These are phyloP conservation scores for Aspergillus arachidicola DNA, from an alignment of 2,329 filamentous ascomycete genomes.

Conservation along the genomic window DNA sequence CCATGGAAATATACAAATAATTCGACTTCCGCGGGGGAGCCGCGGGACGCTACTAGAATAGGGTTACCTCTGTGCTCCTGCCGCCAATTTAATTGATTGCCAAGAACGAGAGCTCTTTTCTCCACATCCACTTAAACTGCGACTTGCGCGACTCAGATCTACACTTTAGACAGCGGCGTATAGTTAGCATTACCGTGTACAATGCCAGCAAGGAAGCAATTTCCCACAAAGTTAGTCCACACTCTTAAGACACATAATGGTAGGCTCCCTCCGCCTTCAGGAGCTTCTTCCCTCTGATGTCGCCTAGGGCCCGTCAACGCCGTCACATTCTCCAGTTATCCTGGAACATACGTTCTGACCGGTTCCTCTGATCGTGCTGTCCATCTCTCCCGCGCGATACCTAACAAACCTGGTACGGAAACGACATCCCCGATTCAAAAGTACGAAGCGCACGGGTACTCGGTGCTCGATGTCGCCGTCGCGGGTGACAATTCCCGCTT, in stretches of 20 bases:
- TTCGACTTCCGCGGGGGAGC: neutral
- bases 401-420: slow-evolving; percentile 42
- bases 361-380: slow-evolving; percentile 83
- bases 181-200: neutral
- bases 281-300: neutral
- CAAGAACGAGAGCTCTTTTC: neutral
- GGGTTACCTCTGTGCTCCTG: neutral
- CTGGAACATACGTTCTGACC: slow-evolving; percentile 78
- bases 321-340: slow-evolving; percentile 70
- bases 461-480: slow-evolving; percentile 80
- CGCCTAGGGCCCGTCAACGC: slow-evolving; percentile 69
- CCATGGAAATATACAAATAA: slow-evolving; percentile 5
- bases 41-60: neutral
- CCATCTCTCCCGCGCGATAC: slow-evolving; percentile 73
- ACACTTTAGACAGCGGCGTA: neutral
- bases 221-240: slow-evolving; percentile 45
- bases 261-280: slow-evolving; percentile 17
- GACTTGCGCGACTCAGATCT: neutral
- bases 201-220: slow-evolving; percentile 34
- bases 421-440: slow-evolving; percentile 71
- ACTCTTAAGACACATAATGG: slow-evolving; percentile 50
- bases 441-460: slow-evolving; percentile 89
- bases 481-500: slow-evolving; percentile 78
- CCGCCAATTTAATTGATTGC: neutral
- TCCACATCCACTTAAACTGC: neutral